phyloP scores from a whole-genome alignment of 352 stramenopile genomes.

The Globisporangium mamillatum region DNA sequence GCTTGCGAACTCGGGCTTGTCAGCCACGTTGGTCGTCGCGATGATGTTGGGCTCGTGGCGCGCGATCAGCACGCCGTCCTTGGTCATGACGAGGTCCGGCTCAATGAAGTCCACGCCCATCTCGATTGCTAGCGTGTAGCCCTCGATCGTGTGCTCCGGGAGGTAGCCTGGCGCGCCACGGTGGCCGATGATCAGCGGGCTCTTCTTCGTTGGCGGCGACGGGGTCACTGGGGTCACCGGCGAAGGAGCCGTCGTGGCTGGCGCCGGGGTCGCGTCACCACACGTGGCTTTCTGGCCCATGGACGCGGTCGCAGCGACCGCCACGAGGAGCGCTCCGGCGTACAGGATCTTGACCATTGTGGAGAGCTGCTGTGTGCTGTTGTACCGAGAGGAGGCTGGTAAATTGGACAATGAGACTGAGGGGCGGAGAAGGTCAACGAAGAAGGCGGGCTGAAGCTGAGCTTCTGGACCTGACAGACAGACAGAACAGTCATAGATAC shows the following conservation, averaged over 20 bases:
- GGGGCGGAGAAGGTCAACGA: neutral
- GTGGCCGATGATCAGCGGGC: slow-evolving; percentile 73
- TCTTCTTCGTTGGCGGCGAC: slow-evolving; percentile 26
- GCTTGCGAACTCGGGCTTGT: slow-evolving; percentile 68
- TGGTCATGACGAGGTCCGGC: slow-evolving; percentile 87
- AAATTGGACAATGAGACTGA: slow-evolving; percentile 1
- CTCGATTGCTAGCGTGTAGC: slow-evolving; percentile 89
- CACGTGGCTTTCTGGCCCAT: slow-evolving; percentile 25
- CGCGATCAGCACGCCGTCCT: slow-evolving; percentile 78
- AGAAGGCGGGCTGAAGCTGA: neutral
- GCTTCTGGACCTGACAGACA: neutral
- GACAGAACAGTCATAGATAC: neutral
- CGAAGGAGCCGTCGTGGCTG: neutral
- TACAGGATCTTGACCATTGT: slow-evolving; percentile 51
- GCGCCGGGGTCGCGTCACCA: slow-evolving; percentile 27
- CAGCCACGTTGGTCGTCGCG: slow-evolving; percentile 86
- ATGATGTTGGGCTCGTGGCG: slow-evolving; percentile 89
- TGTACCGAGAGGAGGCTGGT: neutral
- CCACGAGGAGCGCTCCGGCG: slow-evolving; percentile 26
- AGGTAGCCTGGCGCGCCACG: slow-evolving; percentile 87
- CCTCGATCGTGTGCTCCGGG: slow-evolving; percentile 87
- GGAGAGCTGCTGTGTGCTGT: neutral
- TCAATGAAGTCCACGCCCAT: slow-evolving; percentile 91
- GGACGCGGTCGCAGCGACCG: slow-evolving; percentile 21
- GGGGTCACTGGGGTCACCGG: slow-evolving; percentile 2